Percentiles rank a stretch among this genome's conserved stretches.
These are phyloP conservation scores for Piper betle DNA, from an alignment of 164 flowering plant genomes.

Conservation along the genomic window DNA sequence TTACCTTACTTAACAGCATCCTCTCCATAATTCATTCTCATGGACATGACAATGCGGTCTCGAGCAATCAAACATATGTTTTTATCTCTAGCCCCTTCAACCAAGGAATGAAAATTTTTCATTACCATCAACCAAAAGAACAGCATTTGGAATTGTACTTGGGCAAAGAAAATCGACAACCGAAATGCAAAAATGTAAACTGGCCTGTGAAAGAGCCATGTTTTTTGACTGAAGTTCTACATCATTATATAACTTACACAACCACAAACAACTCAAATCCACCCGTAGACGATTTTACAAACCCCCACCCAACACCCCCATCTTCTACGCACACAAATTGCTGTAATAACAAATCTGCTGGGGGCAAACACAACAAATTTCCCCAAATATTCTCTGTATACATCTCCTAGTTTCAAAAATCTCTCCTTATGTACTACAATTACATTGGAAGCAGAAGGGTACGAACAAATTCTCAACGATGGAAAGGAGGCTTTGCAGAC, in stretches of 20 bases:
- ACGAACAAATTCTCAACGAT: constrained; percentile 12
- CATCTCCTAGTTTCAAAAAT: constrained; percentile 31
- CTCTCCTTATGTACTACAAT: constrained; percentile 34
- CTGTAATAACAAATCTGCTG: neutral
- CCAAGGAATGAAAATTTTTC: too few relatives aligned
- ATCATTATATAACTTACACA: neutral
- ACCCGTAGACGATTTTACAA: constrained; percentile 14
- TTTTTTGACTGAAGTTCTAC: neutral
- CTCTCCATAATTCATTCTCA: too few relatives aligned
- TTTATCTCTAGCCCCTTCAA: too few relatives aligned
- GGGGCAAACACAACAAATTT: constrained; percentile 2
- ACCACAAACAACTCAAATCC: neutral
- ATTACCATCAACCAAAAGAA: too few relatives aligned
- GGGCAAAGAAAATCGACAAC: too few relatives aligned
- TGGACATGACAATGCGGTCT: too few relatives aligned
- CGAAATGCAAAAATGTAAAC: too few relatives aligned
- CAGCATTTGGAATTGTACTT: too few relatives aligned
- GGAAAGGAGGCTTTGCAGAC: constrained; percentile 11
- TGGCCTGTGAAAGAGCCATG: too few relatives aligned
- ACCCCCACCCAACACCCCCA: constrained; percentile 2
- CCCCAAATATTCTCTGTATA: constrained; percentile 35
- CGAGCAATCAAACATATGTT: too few relatives aligned
- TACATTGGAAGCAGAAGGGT: constrained; percentile 23
- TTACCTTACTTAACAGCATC: too few relatives aligned
- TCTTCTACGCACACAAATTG: constrained; percentile 5